phyloP scores from a whole-genome alignment of 768 basidiomycete species.

The Podaxis carcinomalis region DNA sequence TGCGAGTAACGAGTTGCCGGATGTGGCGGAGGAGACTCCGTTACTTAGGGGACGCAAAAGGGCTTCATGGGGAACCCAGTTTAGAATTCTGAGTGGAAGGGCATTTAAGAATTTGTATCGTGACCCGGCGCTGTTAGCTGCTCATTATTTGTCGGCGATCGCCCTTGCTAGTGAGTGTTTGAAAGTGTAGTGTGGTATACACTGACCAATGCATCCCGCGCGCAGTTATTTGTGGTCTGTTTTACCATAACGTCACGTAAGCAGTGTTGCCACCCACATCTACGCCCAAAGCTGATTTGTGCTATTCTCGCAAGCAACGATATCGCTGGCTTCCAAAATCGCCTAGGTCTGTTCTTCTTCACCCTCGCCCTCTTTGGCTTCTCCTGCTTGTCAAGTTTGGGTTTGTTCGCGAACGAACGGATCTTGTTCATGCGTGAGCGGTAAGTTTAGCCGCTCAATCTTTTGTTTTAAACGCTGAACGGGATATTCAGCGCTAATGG shows the following conservation, averaged over 20 bases:
- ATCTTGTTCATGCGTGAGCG: conserved; percentile 98
- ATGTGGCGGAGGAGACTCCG: conserved; percentile 65
- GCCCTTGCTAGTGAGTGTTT: conserved; percentile 68
- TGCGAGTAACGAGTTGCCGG: conserved; percentile 46
- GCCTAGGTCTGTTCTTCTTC: conserved; percentile 96
- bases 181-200: background rate
- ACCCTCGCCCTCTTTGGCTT: conserved; percentile 95
- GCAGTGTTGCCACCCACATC: conserved; percentile 19
- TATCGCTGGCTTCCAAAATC: conserved; percentile 96
- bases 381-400: conserved; percentile 91
- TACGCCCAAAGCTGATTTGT: background rate
- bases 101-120: conserved; percentile 98
- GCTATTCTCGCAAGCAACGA: conserved; percentile 53
- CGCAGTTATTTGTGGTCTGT: conserved; percentile 85
- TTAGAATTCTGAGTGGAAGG: conserved; percentile 88
- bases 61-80: conserved; percentile 87
- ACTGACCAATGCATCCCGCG: background rate
- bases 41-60: conserved; percentile 70
- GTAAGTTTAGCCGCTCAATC: conserved; percentile 33
- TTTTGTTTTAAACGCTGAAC: background rate
- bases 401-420: conserved; percentile 91
- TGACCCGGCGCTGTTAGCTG: conserved; percentile 85
- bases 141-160: conserved; percentile 87
- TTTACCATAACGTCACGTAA: conserved; percentile 84
- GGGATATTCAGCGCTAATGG: conserved; percentile 75